Conservation (phyloP, 257 asterid species). For the Thymus quinquecostatus region DNA sequence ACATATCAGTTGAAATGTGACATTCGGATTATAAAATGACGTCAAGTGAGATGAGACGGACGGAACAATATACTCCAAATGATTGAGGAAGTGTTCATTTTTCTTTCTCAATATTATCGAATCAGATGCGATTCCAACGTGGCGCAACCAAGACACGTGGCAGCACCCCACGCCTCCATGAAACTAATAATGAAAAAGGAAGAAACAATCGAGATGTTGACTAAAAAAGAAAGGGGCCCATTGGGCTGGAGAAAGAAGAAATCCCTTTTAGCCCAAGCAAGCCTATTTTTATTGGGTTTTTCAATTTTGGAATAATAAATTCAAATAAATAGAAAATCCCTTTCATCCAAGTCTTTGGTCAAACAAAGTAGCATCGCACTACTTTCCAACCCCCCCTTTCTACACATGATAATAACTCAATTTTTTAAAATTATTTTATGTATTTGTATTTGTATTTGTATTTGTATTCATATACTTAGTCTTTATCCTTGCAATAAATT, state of each 20-base stretch:
- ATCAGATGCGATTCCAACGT: constrained; percentile 13
- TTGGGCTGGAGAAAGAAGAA: constrained; percentile 23
- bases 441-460: not conserved
- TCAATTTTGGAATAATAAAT: not conserved
- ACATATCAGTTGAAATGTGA: no score
- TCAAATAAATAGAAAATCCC: not conserved
- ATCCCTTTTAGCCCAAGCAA: constrained; percentile 38
- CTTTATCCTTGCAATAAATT: not conserved
- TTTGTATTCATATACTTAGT: not conserved
- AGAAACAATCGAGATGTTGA: constrained; percentile 36
- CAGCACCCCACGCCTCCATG: constrained; percentile 41
- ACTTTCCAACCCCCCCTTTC: constrained; percentile 18
- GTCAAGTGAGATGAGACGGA: no score
- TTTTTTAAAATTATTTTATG: not conserved
- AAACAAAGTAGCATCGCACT: constrained; percentile 8
- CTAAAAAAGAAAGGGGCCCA: constrained; percentile 30
- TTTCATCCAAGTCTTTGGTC: constrained; percentile 28
- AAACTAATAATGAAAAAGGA: not conserved
- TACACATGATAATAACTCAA: not conserved
- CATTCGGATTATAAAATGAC: no score
- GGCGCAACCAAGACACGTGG: constrained; percentile 35
- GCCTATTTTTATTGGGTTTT: constrained; percentile 13
- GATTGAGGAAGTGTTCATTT: no score
- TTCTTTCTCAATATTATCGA: not conserved
- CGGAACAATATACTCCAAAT: no score